Evolutionary conservation across 176 grass and related monocot species (phyloP).

Genomic region (Musa acuminata): DNA sequence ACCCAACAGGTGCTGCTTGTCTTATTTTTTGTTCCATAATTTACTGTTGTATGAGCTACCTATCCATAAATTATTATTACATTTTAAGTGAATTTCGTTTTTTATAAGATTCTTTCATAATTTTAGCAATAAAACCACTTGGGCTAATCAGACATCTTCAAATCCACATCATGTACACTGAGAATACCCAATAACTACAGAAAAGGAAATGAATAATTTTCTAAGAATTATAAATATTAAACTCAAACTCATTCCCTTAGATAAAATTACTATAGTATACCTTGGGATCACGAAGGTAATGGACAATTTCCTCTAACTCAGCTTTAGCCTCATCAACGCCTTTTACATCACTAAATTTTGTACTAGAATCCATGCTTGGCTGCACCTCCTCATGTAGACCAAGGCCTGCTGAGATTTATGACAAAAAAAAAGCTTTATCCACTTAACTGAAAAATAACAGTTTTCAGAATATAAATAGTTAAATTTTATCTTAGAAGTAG

Average conservation of each 20-base stretch:
- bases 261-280: constrained; percentile 17
- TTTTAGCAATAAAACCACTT: too few species aligned
- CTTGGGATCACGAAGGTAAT: constrained; percentile 97
- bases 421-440: constrained; percentile 10
- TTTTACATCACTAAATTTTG: constrained; percentile 95
- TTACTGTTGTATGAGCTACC: too few species aligned
- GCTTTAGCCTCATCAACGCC: constrained; percentile 93
- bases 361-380: constrained; percentile 68
- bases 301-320: constrained; percentile 98
- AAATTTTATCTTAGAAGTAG: background rate
- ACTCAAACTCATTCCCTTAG: background rate
- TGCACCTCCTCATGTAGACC: constrained; percentile 86
- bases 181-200: background rate
- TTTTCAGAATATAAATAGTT: background rate
- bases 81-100: too few species aligned
- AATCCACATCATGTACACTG: too few species aligned
- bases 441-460: background rate
- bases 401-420: constrained; percentile 46
- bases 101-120: too few species aligned
- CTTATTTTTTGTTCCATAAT: too few species aligned
- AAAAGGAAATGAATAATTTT: background rate
- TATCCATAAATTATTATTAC: too few species aligned
- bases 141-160: too few species aligned
- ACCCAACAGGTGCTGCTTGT: too few species aligned
- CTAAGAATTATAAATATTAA: background rate